phyloP scores from a whole-genome alignment of 768 basidiomycete genomes.

The Xerocomellus amylosporus region DNA sequence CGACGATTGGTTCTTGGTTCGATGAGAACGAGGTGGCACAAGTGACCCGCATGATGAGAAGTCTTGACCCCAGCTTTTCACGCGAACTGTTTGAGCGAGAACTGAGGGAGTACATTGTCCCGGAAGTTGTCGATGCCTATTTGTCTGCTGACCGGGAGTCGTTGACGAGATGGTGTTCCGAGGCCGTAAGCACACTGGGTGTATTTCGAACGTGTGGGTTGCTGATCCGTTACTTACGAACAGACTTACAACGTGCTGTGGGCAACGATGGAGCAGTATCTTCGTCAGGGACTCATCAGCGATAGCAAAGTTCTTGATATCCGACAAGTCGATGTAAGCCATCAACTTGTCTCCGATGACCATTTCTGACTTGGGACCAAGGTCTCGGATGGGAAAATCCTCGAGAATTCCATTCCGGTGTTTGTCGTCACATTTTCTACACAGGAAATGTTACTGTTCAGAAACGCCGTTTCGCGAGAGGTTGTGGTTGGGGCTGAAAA shows the following conservation, averaged over 20 bases:
- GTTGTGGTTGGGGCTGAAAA: slow-evolving; percentile 84
- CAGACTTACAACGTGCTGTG: slow-evolving; percentile 98
- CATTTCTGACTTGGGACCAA: slow-evolving; percentile 30
- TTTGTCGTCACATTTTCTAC: slow-evolving; percentile 91
- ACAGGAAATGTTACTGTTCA: slow-evolving; percentile 91
- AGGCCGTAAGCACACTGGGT: slow-evolving; percentile 65
- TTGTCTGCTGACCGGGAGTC: slow-evolving; percentile 85
- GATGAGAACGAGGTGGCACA: slow-evolving; percentile 99
- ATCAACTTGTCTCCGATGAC: not conserved
- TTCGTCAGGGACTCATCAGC: slow-evolving; percentile 84
- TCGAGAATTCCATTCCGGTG: slow-evolving; percentile 87
- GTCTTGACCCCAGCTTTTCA: slow-evolving; percentile 84
- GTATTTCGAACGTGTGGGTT: not conserved
- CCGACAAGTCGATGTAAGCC: slow-evolving; percentile 89
- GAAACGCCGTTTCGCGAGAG: slow-evolving; percentile 86
- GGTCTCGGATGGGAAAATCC: slow-evolving; percentile 83
- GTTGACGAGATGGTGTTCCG: slow-evolving; percentile 88
- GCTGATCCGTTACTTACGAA: not conserved
- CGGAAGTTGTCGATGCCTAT: slow-evolving; percentile 96
- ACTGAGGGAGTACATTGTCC: slow-evolving; percentile 93
- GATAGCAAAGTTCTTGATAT: slow-evolving; percentile 96
- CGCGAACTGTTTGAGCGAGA: slow-evolving; percentile 87
- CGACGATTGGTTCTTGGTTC: slow-evolving; percentile 84
- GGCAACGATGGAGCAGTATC: slow-evolving; percentile 95
- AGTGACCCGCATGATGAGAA: slow-evolving; percentile 82